phyloP scores from a whole-genome alignment of 2,329 filamentous ascomycete genomes.

The Cercospora sp. region DNA sequence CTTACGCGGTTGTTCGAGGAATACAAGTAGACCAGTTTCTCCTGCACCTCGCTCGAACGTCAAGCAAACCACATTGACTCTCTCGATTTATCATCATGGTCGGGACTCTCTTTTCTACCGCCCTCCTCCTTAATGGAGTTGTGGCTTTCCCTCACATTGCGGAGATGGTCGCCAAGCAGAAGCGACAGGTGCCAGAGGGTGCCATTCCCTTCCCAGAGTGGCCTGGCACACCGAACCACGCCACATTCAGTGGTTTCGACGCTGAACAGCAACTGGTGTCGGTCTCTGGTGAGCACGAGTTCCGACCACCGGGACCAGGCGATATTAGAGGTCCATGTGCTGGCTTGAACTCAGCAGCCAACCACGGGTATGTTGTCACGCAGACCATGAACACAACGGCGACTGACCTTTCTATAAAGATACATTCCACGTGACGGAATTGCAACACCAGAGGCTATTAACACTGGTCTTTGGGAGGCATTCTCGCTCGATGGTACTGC shows the following conservation, averaged over 20 bases:
- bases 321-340: conserved; percentile 36
- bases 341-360: conserved; percentile 30
- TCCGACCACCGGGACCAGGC: conserved; percentile 18
- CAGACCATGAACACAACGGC: neutral
- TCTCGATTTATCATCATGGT: conserved; percentile 1
- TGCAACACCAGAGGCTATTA: conserved; percentile 26
- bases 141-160: conserved; percentile 30
- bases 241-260: conserved; percentile 31
- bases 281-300: conserved; percentile 33
- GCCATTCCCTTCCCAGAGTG: conserved; percentile 28
- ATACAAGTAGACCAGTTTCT: neutral
- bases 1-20: neutral
- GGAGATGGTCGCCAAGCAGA: conserved; percentile 26
- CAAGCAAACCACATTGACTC: too few relatives aligned
- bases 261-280: conserved; percentile 32
- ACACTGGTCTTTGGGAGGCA: conserved; percentile 23
- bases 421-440: conserved; percentile 30
- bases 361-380: conserved; percentile 26
- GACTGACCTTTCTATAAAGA: neutral
- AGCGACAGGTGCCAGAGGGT: conserved; percentile 17
- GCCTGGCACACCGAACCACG: conserved; percentile 27
- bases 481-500: conserved; percentile 28
- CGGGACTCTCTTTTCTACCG: conserved; percentile 11
- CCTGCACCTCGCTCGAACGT: neutral
- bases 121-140: conserved; percentile 24